Conservation (phyloP, 2,329 filamentous ascomycete species). For the Fusarium agapanthi region DNA sequence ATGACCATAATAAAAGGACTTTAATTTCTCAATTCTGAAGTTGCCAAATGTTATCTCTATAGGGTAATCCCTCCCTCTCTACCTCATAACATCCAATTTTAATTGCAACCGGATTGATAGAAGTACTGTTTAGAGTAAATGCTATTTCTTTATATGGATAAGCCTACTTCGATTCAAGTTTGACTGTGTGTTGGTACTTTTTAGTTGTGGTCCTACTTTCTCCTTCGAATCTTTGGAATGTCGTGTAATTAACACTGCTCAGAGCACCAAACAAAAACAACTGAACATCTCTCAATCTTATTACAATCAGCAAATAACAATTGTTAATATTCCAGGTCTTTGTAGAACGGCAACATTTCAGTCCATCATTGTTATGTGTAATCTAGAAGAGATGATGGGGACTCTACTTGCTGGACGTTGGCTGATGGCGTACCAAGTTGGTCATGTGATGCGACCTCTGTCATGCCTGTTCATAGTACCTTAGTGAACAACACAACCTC, state of each 20-base stretch:
- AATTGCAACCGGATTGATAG: too few relatives aligned
- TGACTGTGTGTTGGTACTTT: background rate
- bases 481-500: background rate
- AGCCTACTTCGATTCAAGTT: background rate
- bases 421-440: background rate
- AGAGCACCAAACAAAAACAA: background rate
- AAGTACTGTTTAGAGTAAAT: background rate
- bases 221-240: background rate
- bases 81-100: too few relatives aligned
- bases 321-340: too few relatives aligned
- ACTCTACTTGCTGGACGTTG: background rate
- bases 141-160: rapidly evolving
- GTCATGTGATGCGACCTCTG: slow-evolving; percentile 15
- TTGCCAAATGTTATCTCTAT: background rate
- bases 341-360: rapidly evolving
- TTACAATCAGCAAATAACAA: background rate
- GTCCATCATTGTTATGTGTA: rapidly evolving
- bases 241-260: rapidly evolving
- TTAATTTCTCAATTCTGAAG: slow-evolving; percentile 25
- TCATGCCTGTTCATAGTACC: background rate
- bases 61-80: background rate
- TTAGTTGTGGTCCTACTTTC: rapidly evolving
- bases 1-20: slow-evolving; percentile 35
- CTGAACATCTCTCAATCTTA: background rate
- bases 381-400: background rate